A percentile compares a stretch with the other conserved stretches of the same genome.
phyloP scores from a whole-genome alignment of 257 asterid genomes.

The Nicotiana obtusifolia region DNA sequence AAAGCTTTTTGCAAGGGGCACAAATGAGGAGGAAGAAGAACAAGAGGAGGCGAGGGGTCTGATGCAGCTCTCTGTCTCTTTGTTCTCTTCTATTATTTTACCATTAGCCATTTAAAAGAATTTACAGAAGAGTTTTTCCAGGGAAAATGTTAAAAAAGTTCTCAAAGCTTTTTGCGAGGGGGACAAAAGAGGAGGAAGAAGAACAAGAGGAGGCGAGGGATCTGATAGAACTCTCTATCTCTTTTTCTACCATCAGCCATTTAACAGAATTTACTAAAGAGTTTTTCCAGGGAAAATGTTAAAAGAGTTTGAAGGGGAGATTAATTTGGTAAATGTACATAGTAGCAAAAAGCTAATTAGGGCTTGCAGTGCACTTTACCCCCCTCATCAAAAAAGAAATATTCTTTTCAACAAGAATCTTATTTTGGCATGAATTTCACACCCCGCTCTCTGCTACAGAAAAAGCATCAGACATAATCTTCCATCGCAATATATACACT shows the following conservation, averaged over 20 bases:
- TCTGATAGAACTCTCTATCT: neutral
- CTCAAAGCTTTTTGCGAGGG: neutral
- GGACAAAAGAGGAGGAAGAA: neutral
- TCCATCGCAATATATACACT: neutral
- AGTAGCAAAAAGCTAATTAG: neutral
- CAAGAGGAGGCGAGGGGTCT: neutral
- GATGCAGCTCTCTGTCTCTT: neutral
- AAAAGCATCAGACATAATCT: neutral
- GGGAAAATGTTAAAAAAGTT: neutral
- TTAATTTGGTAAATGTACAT: neutral
- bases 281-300: neutral
- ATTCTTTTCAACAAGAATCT: neutral
- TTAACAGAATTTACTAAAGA: neutral
- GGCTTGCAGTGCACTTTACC: neutral
- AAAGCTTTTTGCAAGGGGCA: neutral
- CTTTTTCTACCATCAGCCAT: neutral
- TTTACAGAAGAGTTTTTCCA: too few species aligned
- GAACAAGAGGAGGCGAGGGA: neutral
- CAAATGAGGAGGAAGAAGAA: neutral
- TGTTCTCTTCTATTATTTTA: neutral
- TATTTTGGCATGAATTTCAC: neutral
- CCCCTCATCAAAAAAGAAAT: neutral
- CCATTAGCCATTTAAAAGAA: neutral
- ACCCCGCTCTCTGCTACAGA: neutral
- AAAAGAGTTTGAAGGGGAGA: neutral